Percentiles rank a stretch among this genome's conserved stretches.
Conservation (phyloP, 140 eudicot species). For the Cichorium intybus region DNA sequence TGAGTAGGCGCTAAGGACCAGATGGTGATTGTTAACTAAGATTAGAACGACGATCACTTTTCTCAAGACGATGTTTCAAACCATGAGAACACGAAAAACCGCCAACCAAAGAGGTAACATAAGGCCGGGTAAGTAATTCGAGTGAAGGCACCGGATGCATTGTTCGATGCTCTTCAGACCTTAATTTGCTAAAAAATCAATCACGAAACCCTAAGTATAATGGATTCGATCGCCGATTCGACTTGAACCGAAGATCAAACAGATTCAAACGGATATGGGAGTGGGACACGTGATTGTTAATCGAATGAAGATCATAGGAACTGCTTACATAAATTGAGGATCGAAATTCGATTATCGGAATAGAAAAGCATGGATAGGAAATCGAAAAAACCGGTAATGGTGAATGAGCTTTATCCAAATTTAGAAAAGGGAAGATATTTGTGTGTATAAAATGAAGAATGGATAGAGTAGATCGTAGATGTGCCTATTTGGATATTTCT, state of each 20-base stretch:
- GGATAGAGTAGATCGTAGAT: neutral
- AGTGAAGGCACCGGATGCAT: conserved; percentile 78
- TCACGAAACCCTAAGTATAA: conserved; percentile 21
- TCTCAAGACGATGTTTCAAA: conserved; percentile 60
- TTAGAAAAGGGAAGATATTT: neutral
- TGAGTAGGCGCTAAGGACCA: neutral
- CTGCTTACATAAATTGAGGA: conserved; percentile 10
- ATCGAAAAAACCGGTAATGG: conserved; percentile 1
- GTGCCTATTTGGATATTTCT: neutral
- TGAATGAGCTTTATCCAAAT: neutral
- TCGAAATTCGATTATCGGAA: conserved; percentile 12
- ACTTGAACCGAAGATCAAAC: conserved; percentile 8
- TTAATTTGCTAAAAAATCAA: neutral
- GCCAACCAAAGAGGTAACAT: conserved; percentile 34
- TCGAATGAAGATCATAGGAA: neutral
- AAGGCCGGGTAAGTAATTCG: conserved; percentile 27
- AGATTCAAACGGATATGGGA: neutral
- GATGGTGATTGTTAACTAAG: conserved; percentile 54
- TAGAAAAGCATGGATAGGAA: conserved; percentile 2
- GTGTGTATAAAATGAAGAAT: neutral
- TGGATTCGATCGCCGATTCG: neutral
- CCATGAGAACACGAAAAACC: conserved; percentile 49
- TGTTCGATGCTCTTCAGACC: conserved; percentile 60
- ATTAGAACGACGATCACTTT: conserved; percentile 76
- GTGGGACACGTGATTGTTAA: neutral